phyloP scores from a whole-genome alignment of 1,139 yeast genomes.

The Schizosaccharomyces versatilis region DNA sequence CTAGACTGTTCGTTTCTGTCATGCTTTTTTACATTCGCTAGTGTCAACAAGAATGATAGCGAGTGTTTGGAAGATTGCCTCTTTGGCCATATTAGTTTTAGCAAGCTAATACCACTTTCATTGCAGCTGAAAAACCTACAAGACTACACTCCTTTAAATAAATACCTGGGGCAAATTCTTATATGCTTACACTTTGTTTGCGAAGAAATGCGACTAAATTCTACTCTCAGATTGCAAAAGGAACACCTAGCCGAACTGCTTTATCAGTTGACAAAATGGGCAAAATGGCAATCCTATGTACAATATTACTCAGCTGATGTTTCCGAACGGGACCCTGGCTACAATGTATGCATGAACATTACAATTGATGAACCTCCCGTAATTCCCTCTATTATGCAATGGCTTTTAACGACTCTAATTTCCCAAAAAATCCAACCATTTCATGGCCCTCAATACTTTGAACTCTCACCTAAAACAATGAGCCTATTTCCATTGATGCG shows the following conservation, averaged over 20 bases:
- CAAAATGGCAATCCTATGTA: slow-evolving; percentile 58
- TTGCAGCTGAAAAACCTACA: slow-evolving; percentile 14
- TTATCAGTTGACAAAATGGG: slow-evolving; percentile 40
- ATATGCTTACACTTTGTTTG: slow-evolving; percentile 51
- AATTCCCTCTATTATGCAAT: slow-evolving; percentile 5
- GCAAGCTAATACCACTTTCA: slow-evolving; percentile 7
- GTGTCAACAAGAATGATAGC: slow-evolving; percentile 12
- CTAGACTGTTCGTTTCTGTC: slow-evolving; percentile 4
- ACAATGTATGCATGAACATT: not conserved
- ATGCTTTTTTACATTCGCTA: slow-evolving; percentile 3
- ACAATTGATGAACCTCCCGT: slow-evolving; percentile 1
- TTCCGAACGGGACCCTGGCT: not conserved
- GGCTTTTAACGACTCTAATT: slow-evolving; percentile 1
- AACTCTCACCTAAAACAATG: not conserved
- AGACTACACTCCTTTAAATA: slow-evolving; percentile 20
- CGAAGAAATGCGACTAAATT: slow-evolving; percentile 49
- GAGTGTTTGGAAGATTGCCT: not conserved
- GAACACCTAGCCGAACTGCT: slow-evolving; percentile 30
- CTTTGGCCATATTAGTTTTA: slow-evolving; percentile 12
- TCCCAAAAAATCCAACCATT: slow-evolving; percentile 5
- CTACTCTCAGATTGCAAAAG: slow-evolving; percentile 24
- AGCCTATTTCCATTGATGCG: slow-evolving; percentile 2
- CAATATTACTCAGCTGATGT: slow-evolving; percentile 10
- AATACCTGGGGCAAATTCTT: slow-evolving; percentile 39
- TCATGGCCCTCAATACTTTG: slow-evolving; percentile 3